Percentiles rank a stretch among this genome's conserved stretches.
Evolutionary conservation across 495 filamentous ascomycete species (phyloP).

Genomic region (Penicillium odoratum): DNA sequence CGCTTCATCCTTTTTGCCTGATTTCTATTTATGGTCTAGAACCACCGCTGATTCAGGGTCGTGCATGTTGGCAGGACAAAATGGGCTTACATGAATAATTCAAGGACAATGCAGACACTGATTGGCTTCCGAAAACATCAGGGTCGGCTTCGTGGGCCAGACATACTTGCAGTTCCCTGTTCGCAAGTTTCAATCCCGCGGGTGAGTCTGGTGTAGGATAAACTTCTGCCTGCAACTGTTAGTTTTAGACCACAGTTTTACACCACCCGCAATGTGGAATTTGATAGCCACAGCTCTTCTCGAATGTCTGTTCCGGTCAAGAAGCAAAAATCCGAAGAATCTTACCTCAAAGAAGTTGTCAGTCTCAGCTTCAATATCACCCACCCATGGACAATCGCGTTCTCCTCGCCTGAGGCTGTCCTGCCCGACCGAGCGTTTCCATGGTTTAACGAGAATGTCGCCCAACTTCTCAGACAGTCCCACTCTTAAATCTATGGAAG

Average conservation of each 20-base stretch:
- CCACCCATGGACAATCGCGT: background rate
- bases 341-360: background rate
- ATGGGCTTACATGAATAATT: background rate
- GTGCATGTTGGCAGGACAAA: background rate
- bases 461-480: background rate
- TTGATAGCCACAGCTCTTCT: too few species aligned
- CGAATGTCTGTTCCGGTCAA: too few species aligned
- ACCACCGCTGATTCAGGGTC: background rate
- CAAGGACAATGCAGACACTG: background rate
- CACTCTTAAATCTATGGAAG: background rate
- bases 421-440: background rate
- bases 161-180: background rate
- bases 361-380: background rate
- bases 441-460: background rate
- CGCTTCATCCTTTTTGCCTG: too few species aligned
- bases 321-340: too few species aligned
- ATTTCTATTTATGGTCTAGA: too few species aligned
- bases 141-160: background rate
- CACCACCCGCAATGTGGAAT: too few species aligned
- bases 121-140: background rate
- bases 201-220: background rate
- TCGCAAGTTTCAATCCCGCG: background rate
- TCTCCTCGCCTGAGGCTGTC: background rate
- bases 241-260: background rate
- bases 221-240: background rate